Evolutionary conservation across 257 asterid genomes (phyloP), one percentile per base, ranked within the genome.

Genomic region (Hygrophila difformis): DNA sequence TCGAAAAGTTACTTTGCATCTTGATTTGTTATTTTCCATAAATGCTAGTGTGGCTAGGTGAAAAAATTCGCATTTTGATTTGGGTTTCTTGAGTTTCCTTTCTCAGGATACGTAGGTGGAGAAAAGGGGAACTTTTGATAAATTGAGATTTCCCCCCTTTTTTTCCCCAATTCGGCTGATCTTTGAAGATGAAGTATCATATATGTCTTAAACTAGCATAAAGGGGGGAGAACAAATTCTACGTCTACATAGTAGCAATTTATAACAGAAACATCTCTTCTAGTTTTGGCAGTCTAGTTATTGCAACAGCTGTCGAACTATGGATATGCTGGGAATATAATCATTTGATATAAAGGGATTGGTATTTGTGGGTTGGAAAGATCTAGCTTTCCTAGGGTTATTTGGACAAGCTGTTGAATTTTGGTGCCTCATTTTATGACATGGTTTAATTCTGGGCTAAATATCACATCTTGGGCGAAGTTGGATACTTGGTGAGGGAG

Each of bases 21-120:
- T 36, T 41, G 5, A 1, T 16, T 15, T 20, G 58, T 37, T 35
- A 28, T 18, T 13, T 22, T 34, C 33, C 42, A 18, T 41, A 15
- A 44, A 4, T 44, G 60, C 17, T 29, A 38, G 41, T 36, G 7
- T 16, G 41, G 39, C 19, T 33, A 29, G 29, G 2, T 9, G 2
- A 31, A 38, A 9, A 16, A 14, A 19, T 22, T 24, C 54, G 24
- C 29, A 23, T 33, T 29, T 44, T 53, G 55, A 48, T 51, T 59
- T 46, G 47, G 41, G 14, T 18, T 50, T 52, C 8, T 47, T 10
- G 6, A 12, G 44, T 56, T 49, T 23, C 13, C 17, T 53, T 68
- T 56, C 41, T 35, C 62, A 60, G 69, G 68, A 22, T 36, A 46
- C 37, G 20, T 57, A 43, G 47, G 18, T 10, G 53, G 60, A 39